Evolutionary conservation across 345 rosid genomes (phyloP).

Genomic region (Firmiana major): DNA sequence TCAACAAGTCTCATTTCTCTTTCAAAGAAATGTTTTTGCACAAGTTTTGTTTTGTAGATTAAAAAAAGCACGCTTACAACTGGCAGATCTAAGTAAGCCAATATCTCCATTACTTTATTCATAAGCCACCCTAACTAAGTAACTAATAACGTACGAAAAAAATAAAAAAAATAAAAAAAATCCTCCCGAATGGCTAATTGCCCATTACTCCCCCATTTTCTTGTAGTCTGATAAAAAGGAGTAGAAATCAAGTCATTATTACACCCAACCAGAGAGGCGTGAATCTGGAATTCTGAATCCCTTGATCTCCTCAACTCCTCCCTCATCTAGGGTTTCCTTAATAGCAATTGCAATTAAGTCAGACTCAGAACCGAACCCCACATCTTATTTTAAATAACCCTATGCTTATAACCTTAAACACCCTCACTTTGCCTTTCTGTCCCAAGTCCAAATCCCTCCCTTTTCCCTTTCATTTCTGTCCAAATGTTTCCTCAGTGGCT

Average conservation of each 20-base stretch:
- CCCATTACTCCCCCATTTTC: not conserved
- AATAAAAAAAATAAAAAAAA: too few species aligned
- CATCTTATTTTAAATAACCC: not conserved
- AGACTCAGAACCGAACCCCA: not conserved
- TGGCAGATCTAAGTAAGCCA: too few species aligned
- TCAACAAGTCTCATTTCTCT: too few species aligned
- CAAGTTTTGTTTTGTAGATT: too few species aligned
- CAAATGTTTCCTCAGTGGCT: constrained; percentile 57
- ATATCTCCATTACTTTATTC: too few species aligned
- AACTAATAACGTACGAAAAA: too few species aligned
- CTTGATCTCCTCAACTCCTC: not conserved
- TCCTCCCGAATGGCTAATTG: too few species aligned
- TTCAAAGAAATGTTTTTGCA: too few species aligned
- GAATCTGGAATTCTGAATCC: not conserved
- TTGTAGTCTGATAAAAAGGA: not conserved
- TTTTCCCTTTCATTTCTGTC: not conserved
- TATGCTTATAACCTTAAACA: not conserved
- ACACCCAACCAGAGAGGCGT: not conserved
- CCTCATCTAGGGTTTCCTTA: not conserved
- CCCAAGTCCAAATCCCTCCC: not conserved
- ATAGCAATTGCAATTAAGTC: not conserved
- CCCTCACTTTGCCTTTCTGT: not conserved
- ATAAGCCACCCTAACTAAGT: too few species aligned
- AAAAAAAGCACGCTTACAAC: too few species aligned
- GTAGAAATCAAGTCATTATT: not conserved